Conservation (phyloP, 106 monocot species). For the Apostasia ramifera region DNA sequence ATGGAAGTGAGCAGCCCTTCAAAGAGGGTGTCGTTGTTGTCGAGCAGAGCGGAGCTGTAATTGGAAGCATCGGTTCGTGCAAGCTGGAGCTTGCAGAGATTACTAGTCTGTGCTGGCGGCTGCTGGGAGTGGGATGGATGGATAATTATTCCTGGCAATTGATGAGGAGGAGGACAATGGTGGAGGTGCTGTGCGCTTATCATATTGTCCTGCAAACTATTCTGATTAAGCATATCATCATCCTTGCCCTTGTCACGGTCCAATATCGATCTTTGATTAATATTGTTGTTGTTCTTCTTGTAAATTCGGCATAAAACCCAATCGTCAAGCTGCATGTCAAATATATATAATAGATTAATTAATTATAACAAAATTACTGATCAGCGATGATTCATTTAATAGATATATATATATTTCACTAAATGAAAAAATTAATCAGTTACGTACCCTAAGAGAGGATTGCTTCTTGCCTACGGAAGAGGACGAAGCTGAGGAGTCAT, state of each 20-base stretch:
- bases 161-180: not conserved
- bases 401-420: not conserved
- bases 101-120: not conserved
- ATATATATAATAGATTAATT: not conserved
- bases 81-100: not conserved
- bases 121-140: not conserved
- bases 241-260: not conserved
- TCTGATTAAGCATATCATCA: not conserved
- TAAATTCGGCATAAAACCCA: slow-evolving; percentile 20
- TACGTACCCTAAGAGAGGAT: not conserved
- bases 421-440: not conserved
- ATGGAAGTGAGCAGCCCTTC: slow-evolving; percentile 3
- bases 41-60: not conserved
- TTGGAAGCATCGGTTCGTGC: not conserved
- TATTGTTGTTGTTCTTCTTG: slow-evolving; percentile 14
- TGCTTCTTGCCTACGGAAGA: not conserved
- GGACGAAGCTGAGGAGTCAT: not conserved
- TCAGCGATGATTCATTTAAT: not conserved
- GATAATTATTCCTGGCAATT: not conserved
- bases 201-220: not conserved
- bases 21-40: slow-evolving; percentile 18
- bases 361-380: not conserved
- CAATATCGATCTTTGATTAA: not conserved
- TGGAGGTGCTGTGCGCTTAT: not conserved
- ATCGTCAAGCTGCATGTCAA: not conserved